Conservation (phyloP, 306 rosid genomes). For the Dalbergia cultrata region DNA sequence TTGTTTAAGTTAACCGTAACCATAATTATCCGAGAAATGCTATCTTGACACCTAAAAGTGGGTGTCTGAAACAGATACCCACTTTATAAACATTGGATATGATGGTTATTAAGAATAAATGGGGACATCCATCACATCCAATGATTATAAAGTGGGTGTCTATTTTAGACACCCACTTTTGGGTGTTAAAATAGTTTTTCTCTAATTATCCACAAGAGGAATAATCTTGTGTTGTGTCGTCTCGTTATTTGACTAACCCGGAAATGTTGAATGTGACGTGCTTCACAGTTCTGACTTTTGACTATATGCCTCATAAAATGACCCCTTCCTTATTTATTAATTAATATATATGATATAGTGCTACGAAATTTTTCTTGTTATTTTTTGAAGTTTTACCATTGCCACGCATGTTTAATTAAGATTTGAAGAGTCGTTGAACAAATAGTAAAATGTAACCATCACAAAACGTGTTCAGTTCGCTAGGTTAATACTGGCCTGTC, state of each 20-base stretch:
- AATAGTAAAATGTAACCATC: neutral
- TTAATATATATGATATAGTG: neutral
- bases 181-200: too few relatives aligned
- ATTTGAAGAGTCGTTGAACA: too few relatives aligned
- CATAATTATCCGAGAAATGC: too few relatives aligned
- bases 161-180: too few relatives aligned
- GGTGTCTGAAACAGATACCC: too few relatives aligned
- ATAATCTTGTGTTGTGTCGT: neutral
- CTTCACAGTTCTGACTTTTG: neutral
- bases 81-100: too few relatives aligned
- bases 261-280: neutral
- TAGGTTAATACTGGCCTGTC: neutral
- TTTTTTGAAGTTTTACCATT: neutral
- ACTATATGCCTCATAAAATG: neutral
- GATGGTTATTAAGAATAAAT: too few relatives aligned
- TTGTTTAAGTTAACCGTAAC: neutral
- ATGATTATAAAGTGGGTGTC: too few relatives aligned
- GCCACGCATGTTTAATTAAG: too few relatives aligned
- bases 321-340: neutral
- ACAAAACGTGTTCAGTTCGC: slow-evolving; percentile 20
- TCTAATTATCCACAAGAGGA: neutral
- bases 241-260: neutral
- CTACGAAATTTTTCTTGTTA: neutral
- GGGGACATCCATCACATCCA: too few relatives aligned
- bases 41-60: too few relatives aligned